Base-by-base conservation (phyloP, 108 stramenopile genomes). In the Stephanodiscus minutulus region DNA sequence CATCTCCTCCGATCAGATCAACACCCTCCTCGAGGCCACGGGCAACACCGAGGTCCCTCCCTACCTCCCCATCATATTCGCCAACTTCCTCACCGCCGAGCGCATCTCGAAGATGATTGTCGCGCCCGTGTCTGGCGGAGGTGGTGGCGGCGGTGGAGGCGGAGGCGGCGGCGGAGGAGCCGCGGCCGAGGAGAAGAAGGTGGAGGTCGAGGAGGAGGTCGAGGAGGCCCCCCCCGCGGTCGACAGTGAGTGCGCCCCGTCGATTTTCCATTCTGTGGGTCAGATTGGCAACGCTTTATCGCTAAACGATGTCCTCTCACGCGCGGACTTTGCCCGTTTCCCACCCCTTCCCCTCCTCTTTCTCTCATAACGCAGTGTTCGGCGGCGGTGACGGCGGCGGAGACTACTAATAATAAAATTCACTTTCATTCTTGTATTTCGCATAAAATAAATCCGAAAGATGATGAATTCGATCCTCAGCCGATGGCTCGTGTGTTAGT, bases 31-130 rank as follows among this genome's bases (percentile, higher is more conserved):
- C 49, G 84, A 85, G 72, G 96, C 97, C 22, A 98, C 97, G 49
- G 93, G 95, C 31, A 97, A 97, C 81, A 89, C 79, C 1, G 96
- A 97, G 61, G 97, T 98, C 15, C 94, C 96, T 64, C 86, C 92
- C 36, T 98, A 94, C 80, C 96, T 95, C 89, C 97, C 97, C 62
- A 95, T 94, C 68, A 93, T 98, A 70, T 96, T 96, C 67, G 70
- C 96, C 43, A 91, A 93, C 80, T 97, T 83, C 85, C 76, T 96
- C 62, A 79, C 81, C 41, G 82, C 88, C 10, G 88, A 87, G 43
- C 95, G 95, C 78, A 86, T 96, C 66, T 87, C 87, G 37, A 50
- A 90, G 63, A 79, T 97, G 54, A 96, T 98, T 70, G 78, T 87
- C 41, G 63, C 79, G 43, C 94, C 92, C 17, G 82, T 85, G 21